Evolutionary conservation across 2,329 filamentous ascomycete species (phyloP), one percentile per base, ranked within the genome.

Genomic region (Aspergillus ruber): DNA sequence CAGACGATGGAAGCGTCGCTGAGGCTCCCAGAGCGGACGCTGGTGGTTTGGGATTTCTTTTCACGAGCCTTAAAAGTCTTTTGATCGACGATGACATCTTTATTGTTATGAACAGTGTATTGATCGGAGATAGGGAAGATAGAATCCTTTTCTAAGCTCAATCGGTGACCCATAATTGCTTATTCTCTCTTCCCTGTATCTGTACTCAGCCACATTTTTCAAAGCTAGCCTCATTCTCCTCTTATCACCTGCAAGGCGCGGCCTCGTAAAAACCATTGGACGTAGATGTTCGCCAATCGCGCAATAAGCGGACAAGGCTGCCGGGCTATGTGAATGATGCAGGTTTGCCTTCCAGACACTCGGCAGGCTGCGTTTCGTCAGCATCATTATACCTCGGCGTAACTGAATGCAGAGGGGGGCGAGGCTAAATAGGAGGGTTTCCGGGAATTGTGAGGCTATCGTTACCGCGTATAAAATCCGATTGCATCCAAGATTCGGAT

Each of bases 21-120:
- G 47, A 45, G 17, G 20, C 43, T 43, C 39, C 40, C 15, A 46
- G 23, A 15, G 39, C 43, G 17, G 43, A 45, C 13, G 38, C 43
- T 21, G 43, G 25, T 23, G 38, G 40, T 10, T 35, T 23, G 29
- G 32, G 32, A 43, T 49, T 38, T 6, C 15, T n/a, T 20, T 43
- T 41, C 10, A 35, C 15, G 4, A 46, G 17, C 43, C 46, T 49
- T n/a, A 46, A n/a, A 9, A 49, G 10, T 5, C n/a, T 3, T 15
- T 38, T 38, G 7, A 38, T 38, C 10, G 12, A 15, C 4, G n/a
- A 3, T 38, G n/a, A 3, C 12, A 38, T 38, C n/a, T 9, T 38
- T 4, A 21, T 21, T 21, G 21, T 5, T 21, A 21, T 21, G 21
- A 21, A 21, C 3, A 21, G 21, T 21, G 21, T 21, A 21, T 21